These are phyloP conservation scores for Lactarius pseudohatsudake DNA, from an alignment of 768 basidiomycete genomes.

Conservation along the genomic window DNA sequence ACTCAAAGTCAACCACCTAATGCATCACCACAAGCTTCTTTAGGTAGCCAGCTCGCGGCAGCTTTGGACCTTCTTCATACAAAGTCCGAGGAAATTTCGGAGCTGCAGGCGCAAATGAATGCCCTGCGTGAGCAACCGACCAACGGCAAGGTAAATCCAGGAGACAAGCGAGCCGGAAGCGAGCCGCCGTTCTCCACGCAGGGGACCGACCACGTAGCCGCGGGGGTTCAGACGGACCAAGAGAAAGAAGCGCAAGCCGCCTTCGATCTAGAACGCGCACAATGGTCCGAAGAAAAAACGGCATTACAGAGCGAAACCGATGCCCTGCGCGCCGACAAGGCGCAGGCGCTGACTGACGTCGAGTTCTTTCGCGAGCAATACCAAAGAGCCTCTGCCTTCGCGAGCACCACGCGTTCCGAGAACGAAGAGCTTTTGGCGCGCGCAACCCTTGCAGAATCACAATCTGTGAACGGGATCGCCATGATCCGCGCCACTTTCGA, in stretches of 20 bases:
- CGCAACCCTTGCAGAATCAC: constrained; percentile 29
- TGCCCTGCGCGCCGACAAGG: constrained; percentile 14
- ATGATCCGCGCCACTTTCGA: constrained; percentile 27
- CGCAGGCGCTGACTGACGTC: constrained; percentile 18
- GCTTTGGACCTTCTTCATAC: constrained; percentile 25
- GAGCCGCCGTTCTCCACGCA: not conserved
- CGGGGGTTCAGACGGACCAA: constrained; percentile 21
- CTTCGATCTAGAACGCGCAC: constrained; percentile 17
- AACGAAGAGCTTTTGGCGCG: constrained; percentile 28
- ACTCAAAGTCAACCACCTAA: constrained; percentile 19
- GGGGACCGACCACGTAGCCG: not conserved
- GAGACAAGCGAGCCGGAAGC: not conserved
- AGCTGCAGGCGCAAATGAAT: constrained; percentile 19
- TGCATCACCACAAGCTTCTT: constrained; percentile 4
- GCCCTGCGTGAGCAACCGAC: not conserved
- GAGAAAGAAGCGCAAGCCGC: not conserved
- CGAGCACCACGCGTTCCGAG: constrained; percentile 23
- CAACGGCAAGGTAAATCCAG: not conserved
- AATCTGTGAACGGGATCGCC: constrained; percentile 25
- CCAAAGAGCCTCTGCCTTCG: constrained; percentile 23
- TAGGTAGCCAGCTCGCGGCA: constrained; percentile 19
- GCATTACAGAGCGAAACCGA: constrained; percentile 8
- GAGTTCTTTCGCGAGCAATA: constrained; percentile 28
- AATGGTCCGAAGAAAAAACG: constrained; percentile 19
- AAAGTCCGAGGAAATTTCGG: constrained; percentile 26